Conservation (phyloP, 352 stramenopile genomes). For the Globisporangium uncinulatum region DNA sequence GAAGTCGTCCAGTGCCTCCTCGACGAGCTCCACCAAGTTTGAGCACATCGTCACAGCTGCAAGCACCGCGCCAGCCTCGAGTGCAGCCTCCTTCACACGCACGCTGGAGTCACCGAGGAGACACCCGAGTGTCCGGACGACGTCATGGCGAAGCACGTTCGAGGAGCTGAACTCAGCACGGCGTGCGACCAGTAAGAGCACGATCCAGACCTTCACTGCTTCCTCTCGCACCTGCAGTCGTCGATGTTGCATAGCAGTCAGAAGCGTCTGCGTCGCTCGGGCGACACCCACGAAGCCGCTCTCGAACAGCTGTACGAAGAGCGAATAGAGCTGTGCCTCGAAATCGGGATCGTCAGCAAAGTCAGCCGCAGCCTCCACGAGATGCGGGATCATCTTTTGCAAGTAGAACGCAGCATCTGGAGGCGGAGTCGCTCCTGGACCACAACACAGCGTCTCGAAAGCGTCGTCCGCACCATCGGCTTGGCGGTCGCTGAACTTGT, state of each 20-base stretch:
- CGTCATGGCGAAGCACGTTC: conserved; percentile 12
- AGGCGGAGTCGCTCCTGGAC: neutral
- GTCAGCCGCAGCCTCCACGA: conserved; percentile 54
- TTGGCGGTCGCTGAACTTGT: conserved; percentile 25
- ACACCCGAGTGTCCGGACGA: conserved; percentile 32
- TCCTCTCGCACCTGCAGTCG: conserved; percentile 57
- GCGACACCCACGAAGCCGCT: conserved; percentile 17
- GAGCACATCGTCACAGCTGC: conserved; percentile 14
- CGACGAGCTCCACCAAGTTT: conserved; percentile 42
- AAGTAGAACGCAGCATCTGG: conserved; percentile 19
- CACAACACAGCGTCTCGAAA: neutral
- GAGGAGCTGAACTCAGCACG: conserved; percentile 14
- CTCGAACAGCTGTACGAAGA: conserved; percentile 32
- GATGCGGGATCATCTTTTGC: conserved; percentile 33
- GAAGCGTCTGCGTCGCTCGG: conserved; percentile 21
- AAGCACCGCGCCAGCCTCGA: conserved; percentile 39
- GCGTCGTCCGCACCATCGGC: conserved; percentile 6
- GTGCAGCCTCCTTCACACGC: conserved; percentile 33
- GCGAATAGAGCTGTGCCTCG: conserved; percentile 22
- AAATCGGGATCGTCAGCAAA: conserved; percentile 54
- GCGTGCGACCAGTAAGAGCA: conserved; percentile 30
- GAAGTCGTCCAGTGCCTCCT: conserved; percentile 42
- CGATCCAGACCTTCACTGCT: conserved; percentile 49
- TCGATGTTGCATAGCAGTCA: conserved; percentile 38
- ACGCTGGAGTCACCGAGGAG: conserved; percentile 44